Base-by-base conservation (phyloP, 441 rosid species). In the Mallotus repandus region DNA sequence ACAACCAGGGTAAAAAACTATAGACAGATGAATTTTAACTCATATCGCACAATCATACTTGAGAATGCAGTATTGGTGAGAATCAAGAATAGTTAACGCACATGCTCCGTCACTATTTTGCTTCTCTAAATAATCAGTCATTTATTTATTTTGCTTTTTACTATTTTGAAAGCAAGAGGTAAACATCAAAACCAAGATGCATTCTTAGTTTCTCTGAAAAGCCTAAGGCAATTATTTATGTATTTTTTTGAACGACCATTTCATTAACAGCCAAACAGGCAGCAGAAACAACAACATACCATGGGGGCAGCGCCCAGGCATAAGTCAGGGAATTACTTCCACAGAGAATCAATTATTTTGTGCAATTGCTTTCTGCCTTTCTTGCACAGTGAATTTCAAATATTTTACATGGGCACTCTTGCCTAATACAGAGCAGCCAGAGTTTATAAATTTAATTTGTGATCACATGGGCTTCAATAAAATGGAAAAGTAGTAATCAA, bases 381-480 rank as follows among this genome's bases (percentile, higher is more conserved):
- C 29, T n/a, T 13, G 10, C 25, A 18, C 9, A 13, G 13, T 65
- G 41, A 19, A 29, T 7, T 66, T 64, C 16, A 64, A 8, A 19
- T 15, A 16, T 63, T 45, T n/a, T 43, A n/a, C 21, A 45, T 13
- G 45, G 16, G 2, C 7, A 43, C 14, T 7, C 18, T 41, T 41
- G 29, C 55, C 22, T 64, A 25, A 45, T 45, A 1, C 14, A 25
- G 45, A 25, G 45, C 16, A 70, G 21, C 4, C 43, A 69, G 13
- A 21, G n/a, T n/a, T 53, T 11, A 50, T 29, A 35, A 32, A 35
- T 16, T 32, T 61, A 43, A 45, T 43, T 64, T 9, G 21, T 16
- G 12, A 45, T 25, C 52, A 35, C 32, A 73, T 41, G 45, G 11
- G 43, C 56, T 72, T 67, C 69, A 64, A 80, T 72, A 68, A n/a